These are phyloP conservation scores for Acorus gramineus DNA, from an alignment of 106 monocot genomes.

Conservation along the genomic window DNA sequence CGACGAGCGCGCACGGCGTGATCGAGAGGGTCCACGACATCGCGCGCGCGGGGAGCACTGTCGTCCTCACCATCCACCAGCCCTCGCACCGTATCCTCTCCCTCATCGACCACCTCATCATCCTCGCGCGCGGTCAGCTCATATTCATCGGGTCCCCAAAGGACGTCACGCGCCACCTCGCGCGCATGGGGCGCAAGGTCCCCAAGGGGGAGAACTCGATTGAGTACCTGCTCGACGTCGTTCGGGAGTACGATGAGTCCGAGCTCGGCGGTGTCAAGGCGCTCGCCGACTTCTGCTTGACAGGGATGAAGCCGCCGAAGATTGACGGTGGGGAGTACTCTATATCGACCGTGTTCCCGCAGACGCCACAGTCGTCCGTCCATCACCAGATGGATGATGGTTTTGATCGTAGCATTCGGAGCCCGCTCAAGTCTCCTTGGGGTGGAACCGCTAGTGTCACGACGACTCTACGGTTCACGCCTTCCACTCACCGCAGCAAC, in stretches of 20 bases:
- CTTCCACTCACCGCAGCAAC: slow-evolving; percentile 10
- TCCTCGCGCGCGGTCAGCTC: slow-evolving; percentile 28
- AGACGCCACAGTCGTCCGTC: background rate
- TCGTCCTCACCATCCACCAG: slow-evolving; percentile 38
- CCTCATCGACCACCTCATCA: slow-evolving; percentile 30
- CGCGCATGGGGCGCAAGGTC: slow-evolving; percentile 27
- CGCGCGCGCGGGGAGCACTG: slow-evolving; percentile 34
- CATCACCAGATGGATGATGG: slow-evolving; percentile 3
- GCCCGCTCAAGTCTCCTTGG: slow-evolving; percentile 28
- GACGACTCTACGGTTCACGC: slow-evolving; percentile 15
- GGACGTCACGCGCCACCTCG: slow-evolving; percentile 22
- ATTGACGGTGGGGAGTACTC: slow-evolving; percentile 9
- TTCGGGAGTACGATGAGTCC: slow-evolving; percentile 33
- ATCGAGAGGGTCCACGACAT: slow-evolving; percentile 34
- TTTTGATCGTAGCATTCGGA: slow-evolving; percentile 15
- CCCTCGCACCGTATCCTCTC: slow-evolving; percentile 24
- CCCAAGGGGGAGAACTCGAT: slow-evolving; percentile 39
- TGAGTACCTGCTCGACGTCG: slow-evolving; percentile 31
- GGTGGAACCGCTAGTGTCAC: slow-evolving; percentile 22
- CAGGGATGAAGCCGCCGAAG: slow-evolving; percentile 29
- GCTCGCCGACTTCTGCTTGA: slow-evolving; percentile 33
- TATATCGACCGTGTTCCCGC: slow-evolving; percentile 3
- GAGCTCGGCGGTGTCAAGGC: slow-evolving; percentile 22
- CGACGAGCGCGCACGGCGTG: slow-evolving; percentile 36
- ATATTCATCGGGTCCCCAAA: slow-evolving; percentile 24